Evolutionary conservation across 257 asterid genomes (phyloP), one percentile per base, ranked within the genome.

Genomic region (Orobanche coerulescens): DNA sequence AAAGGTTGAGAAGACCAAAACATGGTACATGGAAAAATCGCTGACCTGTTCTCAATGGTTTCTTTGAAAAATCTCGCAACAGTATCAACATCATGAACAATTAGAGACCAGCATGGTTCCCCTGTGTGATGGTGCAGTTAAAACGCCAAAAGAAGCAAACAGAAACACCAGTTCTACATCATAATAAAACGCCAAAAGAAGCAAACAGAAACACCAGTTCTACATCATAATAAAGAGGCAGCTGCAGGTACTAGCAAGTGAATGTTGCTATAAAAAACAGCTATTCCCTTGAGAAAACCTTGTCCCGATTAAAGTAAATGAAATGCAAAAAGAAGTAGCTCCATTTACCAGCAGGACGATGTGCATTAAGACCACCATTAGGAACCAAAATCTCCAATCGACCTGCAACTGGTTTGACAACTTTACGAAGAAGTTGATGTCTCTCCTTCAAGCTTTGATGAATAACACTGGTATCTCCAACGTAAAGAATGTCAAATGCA

Each of bases 311-410:
- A n/a, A n/a, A n/a, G 42, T 43, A 36, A 18, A 72, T 51, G 24
- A 62, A 67, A 65, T 19, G 25, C 28, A 58, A 30, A 58, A 24
- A 39, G 44, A 30, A 20, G 23, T 28, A 61, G 62, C 14, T 52
- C 51, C 42, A 13, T 54, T 49, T 88, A 92, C 98, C 97, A 71
- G 94, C 77, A 75, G 77, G 74, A 31, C 82, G 81, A 64, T 73
- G 88, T 36, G 79, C 71, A 75, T 81, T 86, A 43, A 84, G 87
- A 46, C 96, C 88, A 12, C 81, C 84, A 74, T 75, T 79, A 66
- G 98, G 98, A 73, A 92, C 87, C 94, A 92, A 81, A 75, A 92
- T 84, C 84, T 92, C 98, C 71, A 92, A 81, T 64, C 89, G 88
- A 37, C 94, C 94, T 71, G 86, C 73, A 36, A 76, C 69, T 61